phyloP scores from a whole-genome alignment of 495 filamentous ascomycete genomes.

The Penicillium steckii region DNA sequence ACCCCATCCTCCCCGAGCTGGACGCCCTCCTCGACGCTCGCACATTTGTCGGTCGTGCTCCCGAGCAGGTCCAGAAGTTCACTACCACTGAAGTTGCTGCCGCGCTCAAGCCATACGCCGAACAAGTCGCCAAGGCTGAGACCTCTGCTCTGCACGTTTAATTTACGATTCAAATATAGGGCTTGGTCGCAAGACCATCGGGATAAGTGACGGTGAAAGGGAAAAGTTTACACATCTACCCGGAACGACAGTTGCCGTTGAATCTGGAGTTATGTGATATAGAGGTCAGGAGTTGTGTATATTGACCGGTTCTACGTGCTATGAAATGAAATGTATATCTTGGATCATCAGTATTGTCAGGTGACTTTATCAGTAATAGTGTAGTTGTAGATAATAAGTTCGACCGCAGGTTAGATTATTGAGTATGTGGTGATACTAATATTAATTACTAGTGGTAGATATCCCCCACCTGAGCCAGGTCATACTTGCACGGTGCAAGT shows the following conservation, averaged over 20 bases:
- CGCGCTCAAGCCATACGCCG: slow-evolving; percentile 51
- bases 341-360: slow-evolving; percentile 3
- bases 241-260: background rate
- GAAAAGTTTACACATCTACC: background rate
- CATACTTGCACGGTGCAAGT: too few relatives aligned
- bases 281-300: slow-evolving; percentile 12
- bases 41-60: slow-evolving; percentile 65
- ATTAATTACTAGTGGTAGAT: too few relatives aligned
- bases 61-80: slow-evolving; percentile 58
- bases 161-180: background rate
- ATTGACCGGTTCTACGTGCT: slow-evolving; percentile 13
- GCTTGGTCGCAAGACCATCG: background rate
- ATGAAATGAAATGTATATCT: slow-evolving; percentile 19
- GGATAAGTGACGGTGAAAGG: background rate
- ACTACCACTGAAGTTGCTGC: slow-evolving; percentile 52
- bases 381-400: too few relatives aligned
- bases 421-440: too few relatives aligned
- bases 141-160: slow-evolving; percentile 55
- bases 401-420: too few relatives aligned
- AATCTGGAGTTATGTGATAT: background rate
- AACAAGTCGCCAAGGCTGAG: slow-evolving; percentile 39
- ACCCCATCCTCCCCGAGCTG: slow-evolving; percentile 73
- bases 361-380: too few relatives aligned
- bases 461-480: too few relatives aligned
- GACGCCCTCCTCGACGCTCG: slow-evolving; percentile 68